Conservation (phyloP, 2,329 filamentous ascomycete genomes). For the Hirsutella rhossiliensis region DNA sequence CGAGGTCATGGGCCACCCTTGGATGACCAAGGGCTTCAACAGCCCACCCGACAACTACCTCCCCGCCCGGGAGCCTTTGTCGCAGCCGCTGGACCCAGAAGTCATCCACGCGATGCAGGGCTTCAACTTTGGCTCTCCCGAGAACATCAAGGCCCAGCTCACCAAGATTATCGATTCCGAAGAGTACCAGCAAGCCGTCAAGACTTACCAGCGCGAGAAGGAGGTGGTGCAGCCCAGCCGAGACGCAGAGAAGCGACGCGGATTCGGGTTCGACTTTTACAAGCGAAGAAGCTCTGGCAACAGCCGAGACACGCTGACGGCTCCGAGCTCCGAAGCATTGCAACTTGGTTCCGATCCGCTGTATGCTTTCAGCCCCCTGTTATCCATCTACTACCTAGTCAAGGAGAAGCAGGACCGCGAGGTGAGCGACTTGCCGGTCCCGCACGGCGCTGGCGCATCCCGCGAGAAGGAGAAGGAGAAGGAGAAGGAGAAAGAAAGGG, state of each 20-base stretch:
- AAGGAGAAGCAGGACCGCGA: conserved; percentile 87
- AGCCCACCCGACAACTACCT: conserved; percentile 82
- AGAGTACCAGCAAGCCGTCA: conserved; percentile 82
- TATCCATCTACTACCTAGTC: conserved; percentile 95
- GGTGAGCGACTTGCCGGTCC: conserved; percentile 23
- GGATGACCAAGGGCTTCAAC: conserved; percentile 88
- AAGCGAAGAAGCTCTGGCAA: conserved; percentile 82
- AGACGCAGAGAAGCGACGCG: conserved; percentile 71
- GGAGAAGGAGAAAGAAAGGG: conserved; percentile 14
- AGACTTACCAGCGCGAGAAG: conserved; percentile 54
- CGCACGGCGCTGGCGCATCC: conserved; percentile 35
- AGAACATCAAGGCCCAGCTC: conserved; percentile 71
- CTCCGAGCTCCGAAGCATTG: conserved; percentile 76
- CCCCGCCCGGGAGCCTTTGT: conserved; percentile 71
- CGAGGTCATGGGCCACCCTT: conserved; percentile 90
- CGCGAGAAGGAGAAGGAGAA: conserved; percentile 14
- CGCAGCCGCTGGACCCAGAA: conserved; percentile 68
- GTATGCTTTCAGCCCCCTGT: conserved; percentile 83
- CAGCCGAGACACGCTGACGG: conserved; percentile 76
- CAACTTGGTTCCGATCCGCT: conserved; percentile 74
- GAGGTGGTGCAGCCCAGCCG: conserved; percentile 43
- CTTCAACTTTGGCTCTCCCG: conserved; percentile 87
- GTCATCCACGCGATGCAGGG: conserved; percentile 92
- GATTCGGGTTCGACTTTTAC: conserved; percentile 91
- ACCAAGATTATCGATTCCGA: conserved; percentile 83